Evolutionary conservation across 331 rosid species (phyloP).

Genomic region (Erythrophleum ivorense): DNA sequence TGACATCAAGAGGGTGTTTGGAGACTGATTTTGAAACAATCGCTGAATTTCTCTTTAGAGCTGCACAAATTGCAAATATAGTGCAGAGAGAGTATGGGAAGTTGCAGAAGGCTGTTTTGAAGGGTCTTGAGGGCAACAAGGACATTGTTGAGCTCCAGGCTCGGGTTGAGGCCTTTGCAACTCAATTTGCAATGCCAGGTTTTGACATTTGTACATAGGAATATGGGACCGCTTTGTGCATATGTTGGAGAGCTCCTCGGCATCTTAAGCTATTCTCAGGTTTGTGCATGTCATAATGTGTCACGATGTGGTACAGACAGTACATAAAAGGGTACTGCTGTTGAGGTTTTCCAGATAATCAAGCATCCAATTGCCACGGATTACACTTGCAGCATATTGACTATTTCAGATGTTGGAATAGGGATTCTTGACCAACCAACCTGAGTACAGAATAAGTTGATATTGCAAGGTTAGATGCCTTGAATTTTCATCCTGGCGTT

Average conservation of each 20-base stretch:
- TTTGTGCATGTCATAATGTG: constrained; percentile 38
- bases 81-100: constrained; percentile 80
- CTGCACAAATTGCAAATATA: constrained; percentile 74
- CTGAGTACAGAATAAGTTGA: constrained; percentile 33
- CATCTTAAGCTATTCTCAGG: constrained; percentile 23
- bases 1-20: constrained; percentile 96
- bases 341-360: constrained; percentile 40
- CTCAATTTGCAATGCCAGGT: constrained; percentile 92
- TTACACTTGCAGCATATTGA: constrained; percentile 25
- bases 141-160: constrained; percentile 73
- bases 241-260: constrained; percentile 35
- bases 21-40: constrained; percentile 88
- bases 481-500: constrained; percentile 40
- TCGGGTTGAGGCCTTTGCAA: constrained; percentile 79
- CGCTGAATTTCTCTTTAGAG: constrained; percentile 75
- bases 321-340: constrained; percentile 24
- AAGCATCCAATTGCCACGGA: constrained; percentile 42
- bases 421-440: constrained; percentile 42
- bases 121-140: constrained; percentile 65
- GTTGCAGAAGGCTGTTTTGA: constrained; percentile 54
- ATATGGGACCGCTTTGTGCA: constrained; percentile 10
- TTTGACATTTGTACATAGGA: constrained; percentile 57
- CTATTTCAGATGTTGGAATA: constrained; percentile 40
- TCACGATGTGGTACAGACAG: constrained; percentile 36
- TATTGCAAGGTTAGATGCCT: constrained; percentile 44